These are phyloP conservation scores for Saccharomyces kudriavzevii DNA, from an alignment of 805 yeast genomes.

Conservation along the genomic window DNA sequence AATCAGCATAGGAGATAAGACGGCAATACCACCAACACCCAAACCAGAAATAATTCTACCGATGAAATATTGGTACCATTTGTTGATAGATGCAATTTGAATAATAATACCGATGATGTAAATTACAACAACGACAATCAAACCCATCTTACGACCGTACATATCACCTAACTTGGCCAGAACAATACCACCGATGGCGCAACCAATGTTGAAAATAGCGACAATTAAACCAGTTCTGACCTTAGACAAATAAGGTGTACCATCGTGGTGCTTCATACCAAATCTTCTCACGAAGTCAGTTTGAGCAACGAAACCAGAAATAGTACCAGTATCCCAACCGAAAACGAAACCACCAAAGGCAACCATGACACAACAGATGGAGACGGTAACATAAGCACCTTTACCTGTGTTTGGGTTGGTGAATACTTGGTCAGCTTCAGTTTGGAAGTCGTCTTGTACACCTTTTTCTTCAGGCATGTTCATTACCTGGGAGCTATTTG, in stretches of 20 bases:
- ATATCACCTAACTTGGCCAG: conserved; percentile 53
- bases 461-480: conserved; percentile 15
- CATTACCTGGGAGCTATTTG: conserved; percentile 13
- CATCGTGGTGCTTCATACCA: conserved; percentile 33
- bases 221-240: conserved; percentile 53
- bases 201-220: conserved; percentile 61
- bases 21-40: conserved; percentile 71
- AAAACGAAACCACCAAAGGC: conserved; percentile 74
- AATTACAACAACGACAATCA: conserved; percentile 51
- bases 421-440: neutral
- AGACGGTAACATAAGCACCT: conserved; percentile 36
- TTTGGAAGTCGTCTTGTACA: conserved; percentile 2
- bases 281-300: conserved; percentile 50
- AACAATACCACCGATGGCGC: conserved; percentile 64
- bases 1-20: conserved; percentile 66
- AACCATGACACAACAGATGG: conserved; percentile 34
- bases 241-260: conserved; percentile 37
- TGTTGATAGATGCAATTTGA: conserved; percentile 48
- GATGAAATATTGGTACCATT: conserved; percentile 66
- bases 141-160: conserved; percentile 57
- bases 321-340: conserved; percentile 73
- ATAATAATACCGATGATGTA: conserved; percentile 62
- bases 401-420: conserved; percentile 4
- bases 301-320: conserved; percentile 57
- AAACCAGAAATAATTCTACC: conserved; percentile 68